Conservation (phyloP, 352 stramenopile species). For the Globisporangium alternatum region DNA sequence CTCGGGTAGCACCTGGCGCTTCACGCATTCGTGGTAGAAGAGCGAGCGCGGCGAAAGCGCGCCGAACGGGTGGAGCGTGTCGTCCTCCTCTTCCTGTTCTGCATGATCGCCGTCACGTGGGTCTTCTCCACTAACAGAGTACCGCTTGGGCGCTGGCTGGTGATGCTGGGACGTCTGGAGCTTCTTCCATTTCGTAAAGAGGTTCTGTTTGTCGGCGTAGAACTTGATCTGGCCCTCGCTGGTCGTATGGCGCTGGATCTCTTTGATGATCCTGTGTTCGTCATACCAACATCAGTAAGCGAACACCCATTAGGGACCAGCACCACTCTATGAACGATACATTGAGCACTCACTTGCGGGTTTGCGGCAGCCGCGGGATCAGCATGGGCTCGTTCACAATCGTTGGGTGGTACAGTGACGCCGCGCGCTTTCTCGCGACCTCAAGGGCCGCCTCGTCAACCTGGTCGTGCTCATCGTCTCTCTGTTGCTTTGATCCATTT, state of each 20-base stretch:
- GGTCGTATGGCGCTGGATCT: constrained; percentile 56
- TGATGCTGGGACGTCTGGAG: constrained; percentile 56
- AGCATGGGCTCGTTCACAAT: constrained; percentile 31
- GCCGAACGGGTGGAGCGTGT: constrained; percentile 19
- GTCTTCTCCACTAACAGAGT: neutral
- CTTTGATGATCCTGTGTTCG: constrained; percentile 43
- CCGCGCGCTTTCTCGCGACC: constrained; percentile 11
- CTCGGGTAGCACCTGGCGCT: constrained; percentile 57
- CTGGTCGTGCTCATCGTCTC: neutral
- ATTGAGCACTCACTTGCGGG: constrained; percentile 42
- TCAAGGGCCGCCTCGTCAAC: constrained; percentile 18
- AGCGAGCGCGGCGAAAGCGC: constrained; percentile 60
- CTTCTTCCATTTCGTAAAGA: constrained; percentile 79
- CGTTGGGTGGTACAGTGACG: constrained; percentile 28
- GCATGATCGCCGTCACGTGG: neutral
- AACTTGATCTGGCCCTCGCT: constrained; percentile 59
- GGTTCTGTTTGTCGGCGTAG: constrained; percentile 64
- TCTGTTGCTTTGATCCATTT: neutral
- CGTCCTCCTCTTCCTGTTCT: constrained; percentile 21
- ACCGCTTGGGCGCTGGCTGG: constrained; percentile 22
- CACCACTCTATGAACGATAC: no score
- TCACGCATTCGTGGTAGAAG: constrained; percentile 64
- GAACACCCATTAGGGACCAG: no score
- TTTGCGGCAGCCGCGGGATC: constrained; percentile 57
- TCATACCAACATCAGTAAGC: neutral